These are phyloP conservation scores for Trichoderma sp. DNA, from an alignment of 2,329 filamentous ascomycete species.

Conservation along the genomic window DNA sequence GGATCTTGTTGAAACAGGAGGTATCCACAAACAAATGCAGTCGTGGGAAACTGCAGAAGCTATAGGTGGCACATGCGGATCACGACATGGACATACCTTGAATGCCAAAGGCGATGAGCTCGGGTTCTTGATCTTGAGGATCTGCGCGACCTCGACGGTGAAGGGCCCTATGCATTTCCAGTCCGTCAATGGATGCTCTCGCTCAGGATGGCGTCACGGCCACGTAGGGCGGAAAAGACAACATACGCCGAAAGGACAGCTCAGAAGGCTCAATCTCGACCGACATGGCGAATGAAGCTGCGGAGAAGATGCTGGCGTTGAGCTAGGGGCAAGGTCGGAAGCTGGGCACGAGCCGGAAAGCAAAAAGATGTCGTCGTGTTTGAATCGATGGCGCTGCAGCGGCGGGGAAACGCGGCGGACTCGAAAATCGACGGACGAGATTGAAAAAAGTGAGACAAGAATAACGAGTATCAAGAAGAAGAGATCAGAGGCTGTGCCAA, in stretches of 20 bases:
- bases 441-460: not conserved
- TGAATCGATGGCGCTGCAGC: conserved; percentile 6
- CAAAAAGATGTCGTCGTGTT: conserved; percentile 14
- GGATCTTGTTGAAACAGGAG: conserved; percentile 7
- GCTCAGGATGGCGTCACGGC: not conserved
- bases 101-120: conserved; percentile 65
- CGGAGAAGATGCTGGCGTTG: not conserved
- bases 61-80: not conserved
- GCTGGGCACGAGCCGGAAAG: not conserved
- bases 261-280: conserved; percentile 90
- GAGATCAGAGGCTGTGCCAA: not conserved
- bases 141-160: conserved; percentile 65
- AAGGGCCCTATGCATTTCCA: conserved; percentile 57
- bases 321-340: not conserved
- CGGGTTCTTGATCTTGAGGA: conserved; percentile 65
- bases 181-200: conserved; percentile 20
- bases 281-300: conserved; percentile 66
- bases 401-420: conserved; percentile 16
- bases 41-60: not conserved
- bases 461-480: not conserved
- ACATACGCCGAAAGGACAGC: conserved; percentile 89
- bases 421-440: not conserved
- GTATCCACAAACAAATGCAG: conserved; percentile 3
- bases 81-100: conserved; percentile 60
- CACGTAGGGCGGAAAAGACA: conserved; percentile 19